Percentiles rank a stretch among this genome's conserved stretches.
Conservation (phyloP, 768 basidiomycete species). For the Mycena vitilis region DNA sequence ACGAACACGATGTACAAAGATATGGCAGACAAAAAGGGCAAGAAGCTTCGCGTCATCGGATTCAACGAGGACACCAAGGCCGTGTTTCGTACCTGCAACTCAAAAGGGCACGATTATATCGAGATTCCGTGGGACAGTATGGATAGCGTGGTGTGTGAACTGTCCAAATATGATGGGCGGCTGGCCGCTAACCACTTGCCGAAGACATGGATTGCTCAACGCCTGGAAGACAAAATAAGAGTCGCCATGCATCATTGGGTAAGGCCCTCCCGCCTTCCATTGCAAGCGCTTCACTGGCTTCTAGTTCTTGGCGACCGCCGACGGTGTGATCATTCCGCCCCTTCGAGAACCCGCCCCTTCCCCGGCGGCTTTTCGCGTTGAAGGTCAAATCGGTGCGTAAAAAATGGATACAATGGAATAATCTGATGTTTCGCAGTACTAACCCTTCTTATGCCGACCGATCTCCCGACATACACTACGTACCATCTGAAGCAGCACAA, state of each 20-base stretch:
- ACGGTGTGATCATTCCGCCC: constrained; percentile 21
- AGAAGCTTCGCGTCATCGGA: constrained; percentile 22
- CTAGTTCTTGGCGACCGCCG: constrained; percentile 22
- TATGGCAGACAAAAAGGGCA: background rate
- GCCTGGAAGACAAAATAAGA: constrained; percentile 24
- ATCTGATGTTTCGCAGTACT: constrained; percentile 2
- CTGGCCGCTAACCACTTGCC: background rate
- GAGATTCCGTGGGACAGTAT: constrained; percentile 25
- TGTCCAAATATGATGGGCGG: background rate
- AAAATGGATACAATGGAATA: background rate
- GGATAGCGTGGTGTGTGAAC: constrained; percentile 25
- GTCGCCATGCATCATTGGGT: constrained; percentile 26
- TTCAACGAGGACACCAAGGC: constrained; percentile 28
- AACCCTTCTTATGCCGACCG: constrained; percentile 25
- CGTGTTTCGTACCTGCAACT: constrained; percentile 14
- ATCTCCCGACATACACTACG: constrained; percentile 7
- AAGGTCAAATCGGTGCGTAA: constrained; percentile 20
- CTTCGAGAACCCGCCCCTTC: constrained; percentile 20
- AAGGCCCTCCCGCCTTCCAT: background rate
- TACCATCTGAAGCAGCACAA: constrained; percentile 24
- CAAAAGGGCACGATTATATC: constrained; percentile 15
- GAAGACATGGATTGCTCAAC: constrained; percentile 28
- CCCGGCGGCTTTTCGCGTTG: constrained; percentile 13
- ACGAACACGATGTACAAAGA: constrained; percentile 23
- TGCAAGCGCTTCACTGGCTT: background rate